Percentiles rank a stretch among this genome's conserved stretches.
Evolutionary conservation across 225 moss, liverwort and hornwort genomes (phyloP).

Genomic region (Climacium dendroides): DNA sequence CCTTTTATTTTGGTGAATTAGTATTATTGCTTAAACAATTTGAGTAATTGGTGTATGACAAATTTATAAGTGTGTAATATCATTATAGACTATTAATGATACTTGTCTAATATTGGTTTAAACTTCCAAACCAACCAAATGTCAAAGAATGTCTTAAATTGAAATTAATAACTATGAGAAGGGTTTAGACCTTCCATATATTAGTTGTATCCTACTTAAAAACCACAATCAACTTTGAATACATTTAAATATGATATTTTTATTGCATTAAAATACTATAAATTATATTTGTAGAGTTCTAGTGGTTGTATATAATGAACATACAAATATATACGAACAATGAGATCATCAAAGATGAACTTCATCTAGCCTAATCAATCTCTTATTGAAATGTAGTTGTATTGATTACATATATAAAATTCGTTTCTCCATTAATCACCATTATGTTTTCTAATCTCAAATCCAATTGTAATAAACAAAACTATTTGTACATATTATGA

Average conservation of each 20-base stretch:
- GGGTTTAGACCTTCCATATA: too few relatives aligned
- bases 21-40: background rate
- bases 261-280: background rate
- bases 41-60: background rate
- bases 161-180: background rate
- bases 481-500: background rate
- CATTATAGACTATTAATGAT: background rate
- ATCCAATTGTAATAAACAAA: too few relatives aligned
- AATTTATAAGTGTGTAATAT: background rate
- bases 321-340: background rate
- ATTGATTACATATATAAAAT: background rate
- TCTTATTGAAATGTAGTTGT: background rate
- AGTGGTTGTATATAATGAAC: background rate
- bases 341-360: background rate
- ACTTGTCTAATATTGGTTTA: too few relatives aligned
- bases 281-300: background rate
- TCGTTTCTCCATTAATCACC: too few relatives aligned
- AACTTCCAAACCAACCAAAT: background rate
- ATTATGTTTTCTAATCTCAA: background rate
- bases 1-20: background rate
- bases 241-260: background rate
- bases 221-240: background rate
- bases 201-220: background rate
- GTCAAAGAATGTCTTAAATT: background rate
- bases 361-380: background rate